A percentile compares a stretch with the other conserved stretches of the same genome.
phyloP scores from a whole-genome alignment of 805 yeast species.

The Kodamaea leandrae region DNA sequence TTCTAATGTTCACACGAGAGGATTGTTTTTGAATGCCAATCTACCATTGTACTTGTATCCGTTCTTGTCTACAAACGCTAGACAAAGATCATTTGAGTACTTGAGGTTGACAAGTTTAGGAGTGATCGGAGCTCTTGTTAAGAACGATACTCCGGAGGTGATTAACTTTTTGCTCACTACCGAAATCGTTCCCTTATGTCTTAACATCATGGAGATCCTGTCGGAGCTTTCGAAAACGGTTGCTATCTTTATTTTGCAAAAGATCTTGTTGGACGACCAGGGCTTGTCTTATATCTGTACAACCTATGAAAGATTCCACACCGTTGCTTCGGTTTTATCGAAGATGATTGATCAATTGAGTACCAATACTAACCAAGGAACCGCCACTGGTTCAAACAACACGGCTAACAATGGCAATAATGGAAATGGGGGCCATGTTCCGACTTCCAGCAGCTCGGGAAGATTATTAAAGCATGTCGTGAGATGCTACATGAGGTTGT shows the following conservation, averaged over 20 bases:
- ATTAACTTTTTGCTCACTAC: constrained; percentile 90
- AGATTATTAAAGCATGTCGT: constrained; percentile 89
- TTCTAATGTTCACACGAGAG: constrained; percentile 87
- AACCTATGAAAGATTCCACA: constrained; percentile 90
- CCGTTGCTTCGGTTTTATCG: constrained; percentile 84
- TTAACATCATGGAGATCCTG: constrained; percentile 92
- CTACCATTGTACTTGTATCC: constrained; percentile 92
- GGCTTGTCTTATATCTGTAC: constrained; percentile 93
- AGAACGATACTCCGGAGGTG: constrained; percentile 93
- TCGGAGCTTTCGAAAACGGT: constrained; percentile 94
- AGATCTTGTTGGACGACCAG: constrained; percentile 85
- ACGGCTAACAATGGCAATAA: constrained; percentile 9
- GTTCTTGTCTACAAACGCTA: constrained; percentile 85
- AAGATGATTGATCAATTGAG: constrained; percentile 83
- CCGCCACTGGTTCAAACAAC: neutral
- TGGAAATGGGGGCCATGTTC: constrained; percentile 11
- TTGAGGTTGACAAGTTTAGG: constrained; percentile 90
- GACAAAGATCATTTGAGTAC: constrained; percentile 91
- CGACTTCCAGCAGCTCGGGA: constrained; percentile 54
- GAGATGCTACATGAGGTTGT: constrained; percentile 84
- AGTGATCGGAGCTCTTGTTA: constrained; percentile 94
- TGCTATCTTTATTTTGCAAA: constrained; percentile 93
- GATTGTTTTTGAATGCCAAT: constrained; percentile 81
- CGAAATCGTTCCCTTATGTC: constrained; percentile 91
- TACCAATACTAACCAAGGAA: constrained; percentile 26